These are phyloP conservation scores for Conoideocrella luteorostrata DNA, from an alignment of 2,329 filamentous ascomycete species.

Conservation along the genomic window DNA sequence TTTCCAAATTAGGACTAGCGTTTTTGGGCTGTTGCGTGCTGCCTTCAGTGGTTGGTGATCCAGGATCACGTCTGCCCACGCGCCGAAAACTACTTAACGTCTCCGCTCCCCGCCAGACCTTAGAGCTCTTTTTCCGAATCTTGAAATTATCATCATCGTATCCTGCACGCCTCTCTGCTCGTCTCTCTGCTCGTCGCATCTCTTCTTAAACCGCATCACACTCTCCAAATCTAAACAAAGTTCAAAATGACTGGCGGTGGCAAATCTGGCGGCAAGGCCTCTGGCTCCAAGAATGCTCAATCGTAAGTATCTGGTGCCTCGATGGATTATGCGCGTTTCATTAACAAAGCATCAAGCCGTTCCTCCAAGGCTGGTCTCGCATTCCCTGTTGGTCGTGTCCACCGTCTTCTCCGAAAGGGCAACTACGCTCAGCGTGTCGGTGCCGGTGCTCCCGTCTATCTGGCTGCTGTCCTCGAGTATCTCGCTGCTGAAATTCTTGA, in stretches of 20 bases:
- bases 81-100: slow-evolving; percentile 54
- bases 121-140: slow-evolving; percentile 25
- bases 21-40: not conserved
- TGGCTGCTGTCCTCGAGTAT: slow-evolving; percentile 96
- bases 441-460: slow-evolving; percentile 95
- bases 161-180: slow-evolving; percentile 21
- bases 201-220: slow-evolving; percentile 12
- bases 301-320: slow-evolving; percentile 63
- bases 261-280: slow-evolving; percentile 99
- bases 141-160: slow-evolving; percentile 32
- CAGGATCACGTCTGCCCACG: slow-evolving; percentile 37
- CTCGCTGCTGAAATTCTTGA: slow-evolving; percentile 98
- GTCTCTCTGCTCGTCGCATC: no score
- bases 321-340: not conserved
- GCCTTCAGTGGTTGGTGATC: slow-evolving; percentile 36
- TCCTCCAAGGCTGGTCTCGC: slow-evolving; percentile 99
- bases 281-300: slow-evolving; percentile 97
- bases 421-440: slow-evolving; percentile 99
- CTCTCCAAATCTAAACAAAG: slow-evolving; percentile 22
- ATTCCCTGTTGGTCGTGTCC: slow-evolving; percentile 98
- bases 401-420: slow-evolving; percentile 97
- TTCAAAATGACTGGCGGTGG: slow-evolving; percentile 99
- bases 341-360: slow-evolving; percentile 55
- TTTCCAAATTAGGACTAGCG: slow-evolving; percentile 29
- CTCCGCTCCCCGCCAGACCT: slow-evolving; percentile 37